Evolutionary conservation across 2,329 filamentous ascomycete genomes (phyloP), one percentile per base, ranked within the genome.

Genomic region (Calonectria hongkongensis): DNA sequence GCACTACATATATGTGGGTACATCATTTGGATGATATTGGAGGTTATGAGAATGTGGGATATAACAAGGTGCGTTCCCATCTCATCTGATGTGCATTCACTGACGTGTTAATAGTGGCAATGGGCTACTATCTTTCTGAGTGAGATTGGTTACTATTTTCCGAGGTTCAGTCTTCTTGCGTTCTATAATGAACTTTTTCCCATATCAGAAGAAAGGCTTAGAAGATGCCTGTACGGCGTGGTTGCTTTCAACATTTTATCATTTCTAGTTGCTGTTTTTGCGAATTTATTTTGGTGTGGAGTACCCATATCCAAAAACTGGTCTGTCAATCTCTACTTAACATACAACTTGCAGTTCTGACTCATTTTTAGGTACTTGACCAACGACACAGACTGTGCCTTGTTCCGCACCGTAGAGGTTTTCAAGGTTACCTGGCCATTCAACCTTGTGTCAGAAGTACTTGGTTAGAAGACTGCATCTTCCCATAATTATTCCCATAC

Each of bases 41-140:
- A 39, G 12, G 8, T 12, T 36, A 15, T 5, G 4, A 39, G 2
- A 39, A 39, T 25, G n/a, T 58, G 18, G 18, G 30, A 39, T 58
- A 30, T 30, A 58, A 58, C 15, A 36, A 25, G 51, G 51, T 58
- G 25, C 4, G 51, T 39, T 4, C 16, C 30, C 25, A 7, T 7
- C 4, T 12, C 10, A 33, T 33, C 5, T 2, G 9, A 8, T 5
- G 6, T n/a, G 6, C 15, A n/a, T 8, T 2, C 15, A 45, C 18
- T 18, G 13, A 7, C 12, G 2, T n/a, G 12, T 8, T 2, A n/a
- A 58, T 25, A 58, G 51, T 58, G 51, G 51, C 51, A 58, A 36
- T 58, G 51, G 51, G 36, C 36, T 58, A 58, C 51, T 5, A 58
- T 58, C 1, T 58, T 58, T 58, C 25, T 30, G 7, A 58, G 51